Conservation (phyloP, 1,139 yeast species). For the Pichia cactophila region DNA sequence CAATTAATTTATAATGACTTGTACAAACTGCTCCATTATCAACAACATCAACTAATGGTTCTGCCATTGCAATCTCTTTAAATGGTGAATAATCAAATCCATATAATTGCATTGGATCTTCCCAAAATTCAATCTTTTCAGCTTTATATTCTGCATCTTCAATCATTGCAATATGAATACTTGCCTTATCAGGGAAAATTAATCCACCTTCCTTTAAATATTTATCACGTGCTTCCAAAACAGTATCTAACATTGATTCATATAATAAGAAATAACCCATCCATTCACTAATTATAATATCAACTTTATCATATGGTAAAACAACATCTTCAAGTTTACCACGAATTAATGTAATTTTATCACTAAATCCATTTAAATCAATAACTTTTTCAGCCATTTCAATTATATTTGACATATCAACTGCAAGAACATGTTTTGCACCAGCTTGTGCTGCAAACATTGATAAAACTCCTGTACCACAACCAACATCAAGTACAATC, state of each 20-base stretch:
- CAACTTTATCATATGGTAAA: slow-evolving; percentile 76
- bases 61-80: slow-evolving; percentile 62
- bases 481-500: slow-evolving; percentile 95
- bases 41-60: slow-evolving; percentile 92
- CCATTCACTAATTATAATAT: slow-evolving; percentile 96
- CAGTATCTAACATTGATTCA: slow-evolving; percentile 98
- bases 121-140: slow-evolving; percentile 93
- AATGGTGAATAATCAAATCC: slow-evolving; percentile 87
- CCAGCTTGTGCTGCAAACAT: slow-evolving; percentile 99
- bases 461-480: slow-evolving; percentile 95
- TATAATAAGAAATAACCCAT: slow-evolving; percentile 97
- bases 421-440: slow-evolving; percentile 94
- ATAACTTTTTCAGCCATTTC: slow-evolving; percentile 89
- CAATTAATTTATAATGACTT: slow-evolving; percentile 66
- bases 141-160: slow-evolving; percentile 93
- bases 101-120: slow-evolving; percentile 59
- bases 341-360: slow-evolving; percentile 79
- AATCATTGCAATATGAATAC: slow-evolving; percentile 84
- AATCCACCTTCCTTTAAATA: slow-evolving; percentile 70
- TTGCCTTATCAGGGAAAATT: slow-evolving; percentile 91
- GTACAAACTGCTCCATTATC: slow-evolving; percentile 67
- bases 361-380: slow-evolving; percentile 74
- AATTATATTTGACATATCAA: slow-evolving; percentile 94
- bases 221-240: slow-evolving; percentile 85
- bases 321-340: slow-evolving; percentile 94